Evolutionary conservation across 2,329 filamentous ascomycete species (phyloP).

Genomic region (Apiospora hydei): DNA sequence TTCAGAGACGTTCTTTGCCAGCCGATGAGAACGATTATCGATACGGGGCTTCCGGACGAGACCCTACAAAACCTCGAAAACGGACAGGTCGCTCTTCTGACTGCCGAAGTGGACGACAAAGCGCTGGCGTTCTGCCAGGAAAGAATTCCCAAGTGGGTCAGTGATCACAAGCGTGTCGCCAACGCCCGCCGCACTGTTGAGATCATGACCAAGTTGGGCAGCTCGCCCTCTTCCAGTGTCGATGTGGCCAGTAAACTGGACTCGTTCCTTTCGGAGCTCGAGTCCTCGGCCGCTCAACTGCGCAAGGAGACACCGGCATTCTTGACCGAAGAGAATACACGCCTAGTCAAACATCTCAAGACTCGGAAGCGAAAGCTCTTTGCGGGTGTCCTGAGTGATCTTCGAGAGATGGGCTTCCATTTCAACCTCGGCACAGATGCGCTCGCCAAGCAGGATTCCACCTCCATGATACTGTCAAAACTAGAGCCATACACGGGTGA

Average conservation of each 20-base stretch:
- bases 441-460: slow-evolving; percentile 75
- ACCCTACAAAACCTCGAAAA: slow-evolving; percentile 30
- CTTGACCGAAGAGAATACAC: slow-evolving; percentile 88
- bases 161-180: slow-evolving; percentile 69
- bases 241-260: slow-evolving; percentile 68
- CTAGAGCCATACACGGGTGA: slow-evolving; percentile 50
- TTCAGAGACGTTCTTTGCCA: slow-evolving; percentile 82
- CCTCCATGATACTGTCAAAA: slow-evolving; percentile 72
- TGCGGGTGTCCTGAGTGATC: slow-evolving; percentile 82
- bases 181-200: slow-evolving; percentile 73
- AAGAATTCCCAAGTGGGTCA: slow-evolving; percentile 47
- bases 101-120: slow-evolving; percentile 41
- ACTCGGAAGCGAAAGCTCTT: slow-evolving; percentile 88
- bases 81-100: slow-evolving; percentile 31
- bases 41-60: slow-evolving; percentile 65
- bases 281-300: slow-evolving; percentile 73
- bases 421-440: slow-evolving; percentile 80
- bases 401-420: slow-evolving; percentile 89
- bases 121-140: slow-evolving; percentile 44
- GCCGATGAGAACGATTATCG: slow-evolving; percentile 72
- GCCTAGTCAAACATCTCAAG: slow-evolving; percentile 86
- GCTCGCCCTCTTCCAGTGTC: slow-evolving; percentile 57
- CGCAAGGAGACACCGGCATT: slow-evolving; percentile 82
- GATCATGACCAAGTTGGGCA: slow-evolving; percentile 75
- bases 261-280: slow-evolving; percentile 73